phyloP scores from a whole-genome alignment of 345 rosid species.

The Passiflora organensis region DNA sequence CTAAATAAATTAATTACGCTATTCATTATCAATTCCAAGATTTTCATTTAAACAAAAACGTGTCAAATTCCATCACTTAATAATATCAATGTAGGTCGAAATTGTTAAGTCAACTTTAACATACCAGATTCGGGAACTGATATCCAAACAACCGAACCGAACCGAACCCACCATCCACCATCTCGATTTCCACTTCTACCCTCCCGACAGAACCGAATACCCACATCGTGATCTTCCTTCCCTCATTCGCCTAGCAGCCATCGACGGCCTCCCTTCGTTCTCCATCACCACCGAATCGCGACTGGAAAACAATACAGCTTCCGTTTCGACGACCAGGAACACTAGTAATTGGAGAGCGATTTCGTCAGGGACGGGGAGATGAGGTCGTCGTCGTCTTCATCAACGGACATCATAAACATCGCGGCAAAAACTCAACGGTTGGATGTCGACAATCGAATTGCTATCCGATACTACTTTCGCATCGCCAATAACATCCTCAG shows the following conservation, averaged over 20 bases:
- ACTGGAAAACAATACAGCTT: constrained; percentile 1
- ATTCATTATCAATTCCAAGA: no score
- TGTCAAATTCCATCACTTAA: no score
- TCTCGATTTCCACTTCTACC: neutral
- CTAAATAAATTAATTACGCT: no score
- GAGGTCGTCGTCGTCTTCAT: constrained; percentile 37
- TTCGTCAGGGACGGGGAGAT: constrained; percentile 23
- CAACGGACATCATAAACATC: constrained; percentile 58
- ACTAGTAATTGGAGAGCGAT: neutral
- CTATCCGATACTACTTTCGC: constrained; percentile 74
- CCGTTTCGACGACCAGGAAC: constrained; percentile 19
- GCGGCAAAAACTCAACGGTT: constrained; percentile 62
- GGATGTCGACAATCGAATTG: constrained; percentile 76
- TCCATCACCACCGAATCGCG: neutral
- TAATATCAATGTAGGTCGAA: no score
- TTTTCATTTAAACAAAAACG: no score
- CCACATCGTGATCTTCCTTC: constrained; percentile 5
- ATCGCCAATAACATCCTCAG: constrained; percentile 90
- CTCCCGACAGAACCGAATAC: constrained; percentile 16
- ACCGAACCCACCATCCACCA: neutral
- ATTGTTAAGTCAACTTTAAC: neutral
- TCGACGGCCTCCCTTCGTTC: constrained; percentile 20
- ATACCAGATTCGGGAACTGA: neutral
- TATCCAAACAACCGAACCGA: neutral
- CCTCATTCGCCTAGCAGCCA: constrained; percentile 26